These are phyloP conservation scores for Candida namnaoensis DNA, from an alignment of 805 yeast genomes.

Conservation along the genomic window DNA sequence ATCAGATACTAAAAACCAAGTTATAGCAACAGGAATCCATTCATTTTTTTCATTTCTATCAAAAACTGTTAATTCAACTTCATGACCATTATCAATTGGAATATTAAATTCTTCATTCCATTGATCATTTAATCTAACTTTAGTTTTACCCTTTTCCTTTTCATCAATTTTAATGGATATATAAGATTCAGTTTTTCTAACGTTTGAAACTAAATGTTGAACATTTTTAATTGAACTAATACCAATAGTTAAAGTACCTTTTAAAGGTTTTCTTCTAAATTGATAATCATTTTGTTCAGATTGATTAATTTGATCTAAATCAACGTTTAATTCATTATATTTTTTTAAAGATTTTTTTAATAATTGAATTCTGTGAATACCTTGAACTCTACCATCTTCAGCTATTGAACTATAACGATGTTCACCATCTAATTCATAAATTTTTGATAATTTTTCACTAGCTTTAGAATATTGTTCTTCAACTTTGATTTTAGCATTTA, in stretches of 20 bases:
- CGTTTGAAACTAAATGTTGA: conserved; percentile 84
- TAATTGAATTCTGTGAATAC: conserved; percentile 77
- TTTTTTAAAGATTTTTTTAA: conserved; percentile 77
- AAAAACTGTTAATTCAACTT: conserved; percentile 79
- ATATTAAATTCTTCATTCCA: conserved; percentile 81
- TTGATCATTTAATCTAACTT: conserved; percentile 64
- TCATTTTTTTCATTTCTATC: conserved; percentile 57
- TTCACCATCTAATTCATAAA: conserved; percentile 90
- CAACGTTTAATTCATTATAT: conserved; percentile 83
- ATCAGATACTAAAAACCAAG: conserved; percentile 88
- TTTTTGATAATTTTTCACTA: conserved; percentile 77
- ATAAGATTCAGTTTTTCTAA: conserved; percentile 72
- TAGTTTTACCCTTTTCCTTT: conserved; percentile 70
- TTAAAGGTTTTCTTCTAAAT: conserved; percentile 72
- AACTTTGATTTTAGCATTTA: conserved; percentile 88
- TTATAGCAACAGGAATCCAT: conserved; percentile 79
- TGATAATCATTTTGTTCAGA: conserved; percentile 64
- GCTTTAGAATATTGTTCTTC: conserved; percentile 93
- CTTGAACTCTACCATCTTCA: conserved; percentile 76
- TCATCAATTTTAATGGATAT: conserved; percentile 84
- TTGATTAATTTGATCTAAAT: conserved; percentile 49
- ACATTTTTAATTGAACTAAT: conserved; percentile 77
- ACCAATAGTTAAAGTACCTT: conserved; percentile 72
- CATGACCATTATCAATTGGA: conserved; percentile 85
- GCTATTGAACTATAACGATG: conserved; percentile 80